Conservation (phyloP, 306 rosid species). For the Cucurbita pepo region DNA sequence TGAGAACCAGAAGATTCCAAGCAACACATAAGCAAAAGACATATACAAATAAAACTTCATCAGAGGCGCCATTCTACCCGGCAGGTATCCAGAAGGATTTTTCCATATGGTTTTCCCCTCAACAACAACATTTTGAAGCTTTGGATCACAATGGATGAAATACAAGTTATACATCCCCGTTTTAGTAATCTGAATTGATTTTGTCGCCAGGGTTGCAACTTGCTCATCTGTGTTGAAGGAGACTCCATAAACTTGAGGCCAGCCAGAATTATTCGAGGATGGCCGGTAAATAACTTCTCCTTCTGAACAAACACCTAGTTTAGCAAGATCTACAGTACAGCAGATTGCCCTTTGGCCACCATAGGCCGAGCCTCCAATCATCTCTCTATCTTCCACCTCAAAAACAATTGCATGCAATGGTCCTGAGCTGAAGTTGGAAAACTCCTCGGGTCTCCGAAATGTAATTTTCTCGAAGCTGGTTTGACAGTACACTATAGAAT, state of each 20-base stretch:
- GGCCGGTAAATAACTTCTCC: slow-evolving; percentile 74
- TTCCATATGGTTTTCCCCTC: slow-evolving; percentile 94
- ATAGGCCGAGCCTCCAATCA: slow-evolving; percentile 88
- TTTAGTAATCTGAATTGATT: slow-evolving; percentile 45
- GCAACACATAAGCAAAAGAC: slow-evolving; percentile 76
- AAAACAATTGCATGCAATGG: slow-evolving; percentile 68
- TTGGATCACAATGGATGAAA: slow-evolving; percentile 80
- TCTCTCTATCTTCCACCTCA: slow-evolving; percentile 95
- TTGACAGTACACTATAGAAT: slow-evolving; percentile 9
- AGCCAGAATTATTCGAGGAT: slow-evolving; percentile 41
- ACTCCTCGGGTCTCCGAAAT: slow-evolving; percentile 49
- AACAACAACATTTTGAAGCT: slow-evolving; percentile 51
- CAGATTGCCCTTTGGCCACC: slow-evolving; percentile 99
- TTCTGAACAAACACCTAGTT: slow-evolving; percentile 68
- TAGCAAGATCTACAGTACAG: slow-evolving; percentile 86
- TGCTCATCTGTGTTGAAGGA: slow-evolving; percentile 42
- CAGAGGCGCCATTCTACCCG: slow-evolving; percentile 98
- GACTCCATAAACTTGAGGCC: slow-evolving; percentile 71
- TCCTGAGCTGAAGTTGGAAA: slow-evolving; percentile 57
- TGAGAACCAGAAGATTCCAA: slow-evolving; percentile 85
- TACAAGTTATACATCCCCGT: slow-evolving; percentile 97
- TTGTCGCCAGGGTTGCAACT: slow-evolving; percentile 34
- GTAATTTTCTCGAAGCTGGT: slow-evolving; percentile 74
- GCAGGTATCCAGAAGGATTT: slow-evolving; percentile 76
- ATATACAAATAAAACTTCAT: slow-evolving; percentile 73